phyloP scores from a whole-genome alignment of 2,329 filamentous ascomycete species.

The Colletotrichum gigasporum region DNA sequence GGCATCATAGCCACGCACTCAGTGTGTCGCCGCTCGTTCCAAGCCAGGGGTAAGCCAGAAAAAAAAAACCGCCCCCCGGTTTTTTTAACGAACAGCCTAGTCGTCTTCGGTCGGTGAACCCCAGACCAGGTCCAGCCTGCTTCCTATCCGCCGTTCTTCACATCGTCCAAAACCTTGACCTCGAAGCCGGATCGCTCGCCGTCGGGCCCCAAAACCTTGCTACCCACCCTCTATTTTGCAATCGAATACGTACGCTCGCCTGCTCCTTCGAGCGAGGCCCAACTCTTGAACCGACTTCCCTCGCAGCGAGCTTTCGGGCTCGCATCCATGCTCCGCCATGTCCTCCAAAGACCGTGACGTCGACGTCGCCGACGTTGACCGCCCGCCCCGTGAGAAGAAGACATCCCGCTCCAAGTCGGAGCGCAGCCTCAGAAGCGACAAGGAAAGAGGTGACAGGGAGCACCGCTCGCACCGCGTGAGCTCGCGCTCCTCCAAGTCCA shows the following conservation, averaged over 20 bases:
- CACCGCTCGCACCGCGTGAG: conserved; percentile 34
- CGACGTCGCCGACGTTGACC: conserved; percentile 41
- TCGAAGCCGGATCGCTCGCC: conserved; percentile 18
- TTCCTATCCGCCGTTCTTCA: conserved; percentile 22
- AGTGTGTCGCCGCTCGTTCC: too few relatives aligned
- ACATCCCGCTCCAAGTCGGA: conserved; percentile 26
- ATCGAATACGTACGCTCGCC: neutral
- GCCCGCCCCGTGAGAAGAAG: conserved; percentile 45
- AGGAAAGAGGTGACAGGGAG: conserved; percentile 35
- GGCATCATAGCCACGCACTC: too few relatives aligned
- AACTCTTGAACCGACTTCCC: neutral
- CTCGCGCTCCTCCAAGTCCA: conserved; percentile 32
- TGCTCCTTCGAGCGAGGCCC: neutral
- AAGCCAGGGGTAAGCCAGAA: conserved; percentile 9
- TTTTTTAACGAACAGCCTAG: conserved; percentile 18
- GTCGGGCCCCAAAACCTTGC: neutral
- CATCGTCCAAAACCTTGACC: conserved; percentile 20
- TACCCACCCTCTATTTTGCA: conserved; percentile 1
- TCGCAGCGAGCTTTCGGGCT: conserved; percentile 23
- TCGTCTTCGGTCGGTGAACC: conserved; percentile 26
- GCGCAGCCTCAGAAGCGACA: conserved; percentile 33
- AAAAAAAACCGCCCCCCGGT: neutral
- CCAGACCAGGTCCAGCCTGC: conserved; percentile 26
- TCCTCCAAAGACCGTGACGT: conserved; percentile 53
- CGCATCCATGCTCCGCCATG: conserved; percentile 42